phyloP scores from a whole-genome alignment of 192 early-diverging fungal species.

The Obelidium mucronatum region DNA sequence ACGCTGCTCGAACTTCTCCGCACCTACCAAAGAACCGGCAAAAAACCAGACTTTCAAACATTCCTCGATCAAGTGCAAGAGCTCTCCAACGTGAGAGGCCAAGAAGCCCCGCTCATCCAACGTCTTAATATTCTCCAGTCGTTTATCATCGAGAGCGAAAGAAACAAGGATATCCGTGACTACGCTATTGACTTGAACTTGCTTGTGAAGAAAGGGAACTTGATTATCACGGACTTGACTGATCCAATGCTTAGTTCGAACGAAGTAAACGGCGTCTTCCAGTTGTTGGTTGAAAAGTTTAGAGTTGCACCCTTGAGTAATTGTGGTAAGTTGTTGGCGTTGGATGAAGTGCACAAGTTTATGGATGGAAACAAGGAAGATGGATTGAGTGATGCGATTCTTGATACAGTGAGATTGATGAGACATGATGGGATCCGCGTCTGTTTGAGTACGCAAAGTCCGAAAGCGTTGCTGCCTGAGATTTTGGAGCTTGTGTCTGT shows the following conservation, averaged over 20 bases:
- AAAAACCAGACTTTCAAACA: conserved; percentile 15
- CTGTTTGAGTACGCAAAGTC: conserved; percentile 41
- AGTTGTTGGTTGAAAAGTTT: conserved; percentile 42
- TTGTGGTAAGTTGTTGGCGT: conserved; percentile 38
- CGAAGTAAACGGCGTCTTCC: conserved; percentile 46
- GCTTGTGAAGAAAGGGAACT: conserved; percentile 7
- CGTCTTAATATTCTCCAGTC: conserved; percentile 42
- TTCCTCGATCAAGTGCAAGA: conserved; percentile 20
- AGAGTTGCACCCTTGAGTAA: conserved; percentile 9
- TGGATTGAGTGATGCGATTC: conserved; percentile 33
- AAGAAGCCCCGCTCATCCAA: conserved; percentile 36
- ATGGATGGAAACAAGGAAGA: conserved; percentile 16
- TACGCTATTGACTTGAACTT: conserved; percentile 9
- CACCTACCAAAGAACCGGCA: background rate
- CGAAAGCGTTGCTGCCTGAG: conserved; percentile 35
- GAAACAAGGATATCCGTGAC: conserved; percentile 2
- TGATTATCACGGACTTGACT: conserved; percentile 32
- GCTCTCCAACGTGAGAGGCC: conserved; percentile 26
- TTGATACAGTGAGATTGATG: conserved; percentile 41
- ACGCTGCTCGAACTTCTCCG: conserved; percentile 29
- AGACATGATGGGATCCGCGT: conserved; percentile 45
- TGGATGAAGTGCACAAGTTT: conserved; percentile 53
- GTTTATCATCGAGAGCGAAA: conserved; percentile 32
- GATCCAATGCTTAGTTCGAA: conserved; percentile 37
- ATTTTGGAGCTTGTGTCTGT: conserved; percentile 41